phyloP scores from a whole-genome alignment of 768 basidiomycete species.

The Psilocybe cyanescens region DNA sequence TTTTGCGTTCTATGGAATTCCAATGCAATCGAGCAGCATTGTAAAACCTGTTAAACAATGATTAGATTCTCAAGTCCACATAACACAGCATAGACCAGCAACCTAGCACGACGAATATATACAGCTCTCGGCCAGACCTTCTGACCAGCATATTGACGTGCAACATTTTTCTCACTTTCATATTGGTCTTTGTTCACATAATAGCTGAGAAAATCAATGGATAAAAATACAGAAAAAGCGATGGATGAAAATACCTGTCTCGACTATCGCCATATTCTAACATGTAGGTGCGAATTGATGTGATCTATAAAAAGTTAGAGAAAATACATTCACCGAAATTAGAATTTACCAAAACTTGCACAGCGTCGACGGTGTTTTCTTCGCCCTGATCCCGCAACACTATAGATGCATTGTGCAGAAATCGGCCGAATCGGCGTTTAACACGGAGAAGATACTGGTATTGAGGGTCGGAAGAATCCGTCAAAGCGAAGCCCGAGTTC shows the following conservation, averaged over 20 bases:
- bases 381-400: conserved; percentile 74
- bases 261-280: conserved; percentile 76
- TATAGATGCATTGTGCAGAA: conserved; percentile 73
- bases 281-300: conserved; percentile 72
- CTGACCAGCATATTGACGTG: conserved; percentile 69
- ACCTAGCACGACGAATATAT: conserved; percentile 70
- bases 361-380: conserved; percentile 82
- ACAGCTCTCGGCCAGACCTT: conserved; percentile 79
- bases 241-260: conserved; percentile 40
- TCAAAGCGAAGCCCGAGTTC: conserved; percentile 68
- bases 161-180: conserved; percentile 63
- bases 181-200: conserved; percentile 61
- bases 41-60: conserved; percentile 47
- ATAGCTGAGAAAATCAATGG: conserved; percentile 41
- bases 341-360: conserved; percentile 65
- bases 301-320: conserved; percentile 44
- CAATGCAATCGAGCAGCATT: conserved; percentile 70
- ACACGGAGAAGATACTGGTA: conserved; percentile 63
- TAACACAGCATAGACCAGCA: conserved; percentile 16
- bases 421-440: conserved; percentile 64
- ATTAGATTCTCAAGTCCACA: neutral
- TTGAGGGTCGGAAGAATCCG: conserved; percentile 65
- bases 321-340: too few relatives aligned
- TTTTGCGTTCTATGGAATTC: conserved; percentile 73
- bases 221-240: neutral